Percentiles rank a stretch among this genome's conserved stretches.
phyloP scores from a whole-genome alignment of 2,329 filamentous ascomycete genomes.

The Ophiostoma sp. region DNA sequence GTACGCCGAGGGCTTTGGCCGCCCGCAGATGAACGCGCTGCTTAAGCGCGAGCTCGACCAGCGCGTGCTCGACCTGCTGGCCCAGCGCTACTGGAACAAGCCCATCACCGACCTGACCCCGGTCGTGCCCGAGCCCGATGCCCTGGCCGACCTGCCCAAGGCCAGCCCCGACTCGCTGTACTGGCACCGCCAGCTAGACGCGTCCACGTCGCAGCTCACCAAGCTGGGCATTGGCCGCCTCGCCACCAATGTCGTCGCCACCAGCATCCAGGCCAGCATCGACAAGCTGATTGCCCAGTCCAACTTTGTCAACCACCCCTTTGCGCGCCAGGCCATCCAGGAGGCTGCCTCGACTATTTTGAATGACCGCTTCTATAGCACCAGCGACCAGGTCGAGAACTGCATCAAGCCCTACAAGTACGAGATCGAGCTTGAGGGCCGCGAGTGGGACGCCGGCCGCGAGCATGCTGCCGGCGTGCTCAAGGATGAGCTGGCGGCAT shows the following conservation, averaged over 20 bases:
- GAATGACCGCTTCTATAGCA: conserved; percentile 93
- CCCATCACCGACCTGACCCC: conserved; percentile 77
- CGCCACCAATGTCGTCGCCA: conserved; percentile 85
- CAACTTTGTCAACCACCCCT: conserved; percentile 84
- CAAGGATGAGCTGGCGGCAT: conserved; percentile 82
- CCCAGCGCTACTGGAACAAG: conserved; percentile 95
- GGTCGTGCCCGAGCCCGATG: conserved; percentile 62
- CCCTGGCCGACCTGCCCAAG: conserved; percentile 72
- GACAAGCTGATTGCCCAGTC: conserved; percentile 73
- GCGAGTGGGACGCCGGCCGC: conserved; percentile 79
- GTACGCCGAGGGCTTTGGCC: conserved; percentile 83
- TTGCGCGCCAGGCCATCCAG: conserved; percentile 85
- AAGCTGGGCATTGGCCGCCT: conserved; percentile 90
- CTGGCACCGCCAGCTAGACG: conserved; percentile 92
- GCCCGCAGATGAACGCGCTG: conserved; percentile 80
- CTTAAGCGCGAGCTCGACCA: conserved; percentile 92
- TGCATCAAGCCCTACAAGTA: conserved; percentile 99
- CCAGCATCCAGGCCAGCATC: conserved; percentile 78
- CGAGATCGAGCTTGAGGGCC: conserved; percentile 87
- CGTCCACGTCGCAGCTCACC: conserved; percentile 81
- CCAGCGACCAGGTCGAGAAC: conserved; percentile 95
- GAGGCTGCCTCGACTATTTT: conserved; percentile 86
- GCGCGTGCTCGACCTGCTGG: conserved; percentile 85
- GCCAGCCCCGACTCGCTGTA: conserved; percentile 79
- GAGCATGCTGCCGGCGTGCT: conserved; percentile 76